Evolutionary conservation across 495 filamentous ascomycete genomes (phyloP).

Genomic region (Aspergillus sclerotiicarbonarius): DNA sequence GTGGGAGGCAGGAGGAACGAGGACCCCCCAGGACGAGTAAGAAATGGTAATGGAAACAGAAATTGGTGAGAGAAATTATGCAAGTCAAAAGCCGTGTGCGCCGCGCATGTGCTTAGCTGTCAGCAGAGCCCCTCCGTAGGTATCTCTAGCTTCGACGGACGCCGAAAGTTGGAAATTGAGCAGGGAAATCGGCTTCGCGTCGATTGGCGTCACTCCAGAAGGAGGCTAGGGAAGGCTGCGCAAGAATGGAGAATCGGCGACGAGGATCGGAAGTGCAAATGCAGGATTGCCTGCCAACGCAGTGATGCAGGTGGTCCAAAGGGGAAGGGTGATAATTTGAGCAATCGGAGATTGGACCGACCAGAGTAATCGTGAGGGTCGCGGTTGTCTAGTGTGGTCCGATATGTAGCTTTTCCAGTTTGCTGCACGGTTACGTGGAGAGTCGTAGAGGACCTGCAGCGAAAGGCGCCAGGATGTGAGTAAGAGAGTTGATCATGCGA

Average conservation of each 20-base stretch:
- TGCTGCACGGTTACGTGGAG: conserved; percentile 47
- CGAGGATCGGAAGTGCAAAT: conserved; percentile 23
- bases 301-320: conserved; percentile 47
- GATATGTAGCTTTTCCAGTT: conserved; percentile 31
- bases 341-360: conserved; percentile 39
- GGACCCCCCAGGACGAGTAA: conserved; percentile 12
- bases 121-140: conserved; percentile 28
- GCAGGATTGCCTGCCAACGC: conserved; percentile 41
- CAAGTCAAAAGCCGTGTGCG: conserved; percentile 22
- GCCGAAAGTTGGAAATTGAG: conserved; percentile 15
- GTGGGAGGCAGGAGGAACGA: conserved; percentile 16
- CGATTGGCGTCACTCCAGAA: conserved; percentile 25
- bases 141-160: conserved; percentile 12
- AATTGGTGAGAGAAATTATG: conserved; percentile 17
- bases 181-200: conserved; percentile 16
- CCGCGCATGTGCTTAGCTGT: conserved; percentile 26
- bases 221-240: conserved; percentile 23
- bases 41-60: conserved; percentile 15
- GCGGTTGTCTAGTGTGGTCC: conserved; percentile 29
- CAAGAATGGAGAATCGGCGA: conserved; percentile 21
- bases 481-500: conserved; percentile 33
- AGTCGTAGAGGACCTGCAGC: conserved; percentile 31
- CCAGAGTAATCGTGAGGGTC: conserved; percentile 30
- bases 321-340: conserved; percentile 33
- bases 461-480: conserved; percentile 27